phyloP scores from a whole-genome alignment of 495 filamentous ascomycete genomes.

The Tricharina praecox region DNA sequence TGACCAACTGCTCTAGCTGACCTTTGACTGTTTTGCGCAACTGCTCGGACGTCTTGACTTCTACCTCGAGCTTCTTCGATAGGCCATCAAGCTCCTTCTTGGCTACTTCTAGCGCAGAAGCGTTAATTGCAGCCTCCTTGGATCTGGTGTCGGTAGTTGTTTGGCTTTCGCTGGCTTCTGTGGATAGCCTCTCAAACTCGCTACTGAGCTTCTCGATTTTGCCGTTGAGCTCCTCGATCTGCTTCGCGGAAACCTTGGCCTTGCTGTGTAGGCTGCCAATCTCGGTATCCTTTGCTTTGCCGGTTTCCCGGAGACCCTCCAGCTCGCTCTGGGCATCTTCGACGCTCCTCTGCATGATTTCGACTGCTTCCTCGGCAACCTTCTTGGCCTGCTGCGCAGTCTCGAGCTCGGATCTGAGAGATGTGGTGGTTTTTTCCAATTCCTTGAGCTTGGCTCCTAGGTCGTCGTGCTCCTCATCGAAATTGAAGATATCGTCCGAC shows the following conservation, averaged over 20 bases:
- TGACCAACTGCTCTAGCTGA: conserved; percentile 6
- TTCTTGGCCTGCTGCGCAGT: conserved; percentile 35
- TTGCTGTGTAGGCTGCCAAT: conserved; percentile 25
- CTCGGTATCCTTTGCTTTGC: conserved; percentile 26
- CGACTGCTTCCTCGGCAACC: conserved; percentile 37
- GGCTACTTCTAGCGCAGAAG: not conserved
- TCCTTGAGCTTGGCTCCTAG: conserved; percentile 44
- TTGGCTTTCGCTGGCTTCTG: not conserved
- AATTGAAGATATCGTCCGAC: conserved; percentile 76
- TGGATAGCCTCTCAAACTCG: not conserved
- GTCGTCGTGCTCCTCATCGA: conserved; percentile 56
- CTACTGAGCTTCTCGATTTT: not conserved
- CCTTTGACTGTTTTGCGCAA: conserved; percentile 35
- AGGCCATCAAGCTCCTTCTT: not conserved
- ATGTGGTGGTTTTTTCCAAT: conserved; percentile 47
- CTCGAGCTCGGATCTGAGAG: conserved; percentile 43
- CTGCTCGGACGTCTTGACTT: conserved; percentile 36
- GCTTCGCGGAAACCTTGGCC: not conserved
- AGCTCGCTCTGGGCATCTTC: conserved; percentile 30
- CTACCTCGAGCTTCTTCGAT: conserved; percentile 20
- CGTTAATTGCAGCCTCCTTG: not conserved
- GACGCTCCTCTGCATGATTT: conserved; percentile 32
- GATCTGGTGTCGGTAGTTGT: not conserved
- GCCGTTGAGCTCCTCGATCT: not conserved
- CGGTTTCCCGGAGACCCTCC: conserved; percentile 23